Conservation (phyloP, 179 eudicot genomes). For the Beta corolliflora region DNA sequence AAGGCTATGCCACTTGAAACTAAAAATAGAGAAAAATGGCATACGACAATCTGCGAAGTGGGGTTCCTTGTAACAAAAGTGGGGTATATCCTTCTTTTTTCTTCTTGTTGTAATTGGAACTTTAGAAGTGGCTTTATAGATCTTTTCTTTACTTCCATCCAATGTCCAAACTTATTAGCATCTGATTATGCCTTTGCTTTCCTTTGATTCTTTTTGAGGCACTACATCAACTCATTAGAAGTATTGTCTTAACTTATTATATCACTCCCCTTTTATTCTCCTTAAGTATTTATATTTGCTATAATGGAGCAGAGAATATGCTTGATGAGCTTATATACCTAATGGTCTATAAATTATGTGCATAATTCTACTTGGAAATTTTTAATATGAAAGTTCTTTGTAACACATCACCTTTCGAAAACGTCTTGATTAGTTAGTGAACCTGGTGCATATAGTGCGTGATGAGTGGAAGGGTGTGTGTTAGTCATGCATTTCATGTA, state of each 20-base stretch:
- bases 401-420: no score
- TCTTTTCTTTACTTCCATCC: not conserved
- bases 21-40: no score
- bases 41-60: not conserved
- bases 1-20: no score
- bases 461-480: no score
- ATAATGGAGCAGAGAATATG: not conserved
- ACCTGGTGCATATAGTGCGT: no score
- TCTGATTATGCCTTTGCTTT: slow-evolving; percentile 10
- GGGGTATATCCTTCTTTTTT: not conserved
- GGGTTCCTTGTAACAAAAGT: slow-evolving; percentile 5
- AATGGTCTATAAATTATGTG: no score
- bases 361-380: no score
- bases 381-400: no score
- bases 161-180: slow-evolving; percentile 14
- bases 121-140: slow-evolving; percentile 12
- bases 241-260: not conserved
- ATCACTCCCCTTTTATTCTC: not conserved
- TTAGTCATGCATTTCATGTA: no score
- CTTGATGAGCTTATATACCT: not conserved
- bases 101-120: slow-evolving; percentile 21
- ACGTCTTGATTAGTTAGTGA: no score
- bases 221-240: not conserved
- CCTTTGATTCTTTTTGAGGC: slow-evolving; percentile 14
- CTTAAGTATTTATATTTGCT: not conserved